phyloP scores from a whole-genome alignment of 148 eudicot genomes.

The Chenopodium suecicum region DNA sequence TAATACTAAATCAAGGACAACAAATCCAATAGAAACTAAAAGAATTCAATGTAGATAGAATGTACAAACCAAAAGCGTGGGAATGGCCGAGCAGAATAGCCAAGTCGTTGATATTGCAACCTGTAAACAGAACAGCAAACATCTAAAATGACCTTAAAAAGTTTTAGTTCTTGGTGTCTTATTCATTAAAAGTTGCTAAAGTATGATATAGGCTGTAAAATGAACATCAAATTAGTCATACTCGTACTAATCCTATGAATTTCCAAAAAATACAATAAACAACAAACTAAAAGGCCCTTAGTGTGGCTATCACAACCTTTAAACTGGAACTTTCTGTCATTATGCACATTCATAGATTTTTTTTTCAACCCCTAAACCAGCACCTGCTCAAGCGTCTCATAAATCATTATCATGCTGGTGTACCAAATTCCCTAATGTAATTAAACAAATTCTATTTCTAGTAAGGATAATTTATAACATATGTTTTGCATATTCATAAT shows the following conservation, averaged over 20 bases:
- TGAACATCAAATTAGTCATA: too few species aligned
- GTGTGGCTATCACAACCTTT: not conserved
- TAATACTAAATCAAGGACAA: not conserved
- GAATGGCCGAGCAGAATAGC: conserved; percentile 78
- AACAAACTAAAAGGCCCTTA: too few species aligned
- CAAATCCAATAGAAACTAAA: not conserved
- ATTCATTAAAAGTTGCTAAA: too few species aligned
- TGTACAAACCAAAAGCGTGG: conserved; percentile 68
- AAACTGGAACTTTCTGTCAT: not conserved
- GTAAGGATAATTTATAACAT: too few species aligned
- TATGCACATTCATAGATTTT: not conserved
- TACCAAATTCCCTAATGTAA: not conserved
- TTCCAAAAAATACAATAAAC: too few species aligned
- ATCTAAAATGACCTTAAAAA: not conserved
- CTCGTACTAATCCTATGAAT: too few species aligned
- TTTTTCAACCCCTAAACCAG: not conserved
- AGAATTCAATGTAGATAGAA: not conserved
- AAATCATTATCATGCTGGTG: not conserved
- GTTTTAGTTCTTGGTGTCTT: too few species aligned
- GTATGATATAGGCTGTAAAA: too few species aligned
- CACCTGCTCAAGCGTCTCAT: not conserved
- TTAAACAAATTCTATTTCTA: too few species aligned
- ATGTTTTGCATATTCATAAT: too few species aligned
- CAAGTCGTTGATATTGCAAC: conserved; percentile 73
- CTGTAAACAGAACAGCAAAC: conserved; percentile 34